phyloP scores from a whole-genome alignment of 495 filamentous ascomycete genomes.

The Bathelium albidoporum region DNA sequence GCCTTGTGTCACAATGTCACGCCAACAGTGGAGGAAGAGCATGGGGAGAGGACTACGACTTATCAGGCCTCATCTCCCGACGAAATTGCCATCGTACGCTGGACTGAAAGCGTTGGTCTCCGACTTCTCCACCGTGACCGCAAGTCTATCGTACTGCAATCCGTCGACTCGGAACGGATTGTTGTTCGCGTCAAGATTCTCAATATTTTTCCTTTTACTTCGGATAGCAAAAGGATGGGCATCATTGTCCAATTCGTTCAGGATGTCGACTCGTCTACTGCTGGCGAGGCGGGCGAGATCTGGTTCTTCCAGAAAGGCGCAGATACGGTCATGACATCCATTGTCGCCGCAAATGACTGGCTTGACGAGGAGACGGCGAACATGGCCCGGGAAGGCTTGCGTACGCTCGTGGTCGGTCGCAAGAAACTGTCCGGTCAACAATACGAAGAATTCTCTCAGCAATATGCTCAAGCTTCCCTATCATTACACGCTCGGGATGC shows the following conservation, averaged over 20 bases:
- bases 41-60: constrained; percentile 63
- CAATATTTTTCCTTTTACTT: constrained; percentile 95
- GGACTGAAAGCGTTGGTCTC: constrained; percentile 88
- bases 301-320: constrained; percentile 99
- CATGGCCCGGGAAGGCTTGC: constrained; percentile 93
- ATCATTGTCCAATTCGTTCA: constrained; percentile 73
- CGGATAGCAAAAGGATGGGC: constrained; percentile 97
- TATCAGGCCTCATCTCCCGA: constrained; percentile 97
- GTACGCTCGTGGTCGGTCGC: constrained; percentile 87
- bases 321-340: constrained; percentile 91
- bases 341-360: constrained; percentile 95
- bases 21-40: constrained; percentile 73
- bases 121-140: constrained; percentile 79
- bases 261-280: constrained; percentile 33
- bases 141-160: constrained; percentile 69
- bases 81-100: constrained; percentile 94
- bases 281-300: constrained; percentile 55
- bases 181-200: constrained; percentile 84
- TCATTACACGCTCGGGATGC: constrained; percentile 67
- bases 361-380: constrained; percentile 97
- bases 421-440: constrained; percentile 65
- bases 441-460: constrained; percentile 65
- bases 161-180: constrained; percentile 59
- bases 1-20: constrained; percentile 98
- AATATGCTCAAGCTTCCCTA: constrained; percentile 70